Base-by-base conservation (phyloP, 805 yeast species). In the Saccharomyces paradoxus region DNA sequence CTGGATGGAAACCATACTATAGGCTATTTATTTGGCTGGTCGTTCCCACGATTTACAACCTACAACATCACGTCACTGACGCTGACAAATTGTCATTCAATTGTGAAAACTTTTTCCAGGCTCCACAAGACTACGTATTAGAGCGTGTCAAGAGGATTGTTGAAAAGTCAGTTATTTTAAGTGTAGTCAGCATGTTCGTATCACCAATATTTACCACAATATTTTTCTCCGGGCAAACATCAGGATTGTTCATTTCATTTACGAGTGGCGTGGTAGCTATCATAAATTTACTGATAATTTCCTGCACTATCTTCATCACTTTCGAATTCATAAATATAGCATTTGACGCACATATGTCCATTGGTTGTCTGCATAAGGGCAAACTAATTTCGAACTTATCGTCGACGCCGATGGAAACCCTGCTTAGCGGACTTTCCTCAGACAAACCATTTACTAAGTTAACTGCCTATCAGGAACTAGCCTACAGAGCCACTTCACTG, bases 381-480 rank as follows among this genome's bases (percentile, higher is more conserved):
- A 80, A 79, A 55, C 81, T 88, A 21, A 74, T 87, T 8, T 79
- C 72, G 1, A 56, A 85, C 48, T 68, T 80, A 12, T 77, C 81
- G 29, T 77, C 86, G 14, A 71, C 83, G 0, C 90, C 89, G 7
- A 72, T 83, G 50, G 80, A 78, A 51, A 83, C 90, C 1, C 69
- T 87, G 41, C 66, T 86, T 12, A 75, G 83, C 2, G 92, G 92
- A 0, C 73, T 87, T 56, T 76, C 77, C 51, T 83, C 83, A 37
- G 66, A 69, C 30, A 75, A 74, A 51, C 74, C 73, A 10, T 74
- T 81, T 53, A 79, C 80, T 1, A 78, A 82, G 56, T 65, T 82
- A 55, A 82, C 89, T 1, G 90, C 92, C 2, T 86, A 81, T 70
- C 92, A 87, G 69, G 94, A 87, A 63, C 72, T 86, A 53, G 86